Evolutionary conservation across 305 asterid genomes (phyloP).

Genomic region (Plantago rigida): DNA sequence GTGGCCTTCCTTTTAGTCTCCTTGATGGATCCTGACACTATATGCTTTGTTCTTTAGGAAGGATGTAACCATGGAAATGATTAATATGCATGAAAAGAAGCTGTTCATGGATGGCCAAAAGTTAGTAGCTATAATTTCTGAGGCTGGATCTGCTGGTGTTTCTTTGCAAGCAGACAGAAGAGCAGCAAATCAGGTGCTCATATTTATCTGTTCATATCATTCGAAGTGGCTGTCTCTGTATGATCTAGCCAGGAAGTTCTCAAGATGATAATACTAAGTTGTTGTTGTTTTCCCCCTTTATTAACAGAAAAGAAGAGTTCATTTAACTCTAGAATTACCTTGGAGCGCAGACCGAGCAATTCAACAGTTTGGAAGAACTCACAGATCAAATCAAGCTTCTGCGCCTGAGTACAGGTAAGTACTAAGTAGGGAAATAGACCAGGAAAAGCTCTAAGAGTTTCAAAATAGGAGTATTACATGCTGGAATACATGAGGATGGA

Average conservation of each 20-base stretch:
- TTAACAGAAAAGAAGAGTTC: conserved; percentile 88
- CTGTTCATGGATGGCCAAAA: conserved; percentile 92
- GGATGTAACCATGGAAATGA: conserved; percentile 97
- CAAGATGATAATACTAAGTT: background rate
- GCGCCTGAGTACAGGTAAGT: conserved; percentile 89
- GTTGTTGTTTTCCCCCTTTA: conserved; percentile 11
- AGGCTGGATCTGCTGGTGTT: conserved; percentile 99
- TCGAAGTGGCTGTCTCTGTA: background rate
- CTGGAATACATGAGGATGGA: conserved; percentile 6
- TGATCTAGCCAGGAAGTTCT: conserved; percentile 1
- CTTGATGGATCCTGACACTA: conserved; percentile 27
- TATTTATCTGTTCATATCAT: conserved; percentile 1
- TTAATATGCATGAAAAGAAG: conserved; percentile 93
- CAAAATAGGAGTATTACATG: too few species aligned
- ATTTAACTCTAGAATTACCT: conserved; percentile 86
- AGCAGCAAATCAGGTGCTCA: conserved; percentile 81
- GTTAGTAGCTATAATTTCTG: conserved; percentile 84
- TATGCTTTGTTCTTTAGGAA: conserved; percentile 45
- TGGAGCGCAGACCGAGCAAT: conserved; percentile 99
- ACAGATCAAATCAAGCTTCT: conserved; percentile 93
- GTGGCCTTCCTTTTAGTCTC: conserved; percentile 19
- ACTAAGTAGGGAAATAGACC: conserved; percentile 1
- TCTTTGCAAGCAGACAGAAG: conserved; percentile 98
- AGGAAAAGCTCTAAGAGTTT: background rate
- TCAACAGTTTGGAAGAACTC: conserved; percentile 99